phyloP scores from a whole-genome alignment of 2,329 filamentous ascomycete genomes.

The Xylaria hypoxylon region DNA sequence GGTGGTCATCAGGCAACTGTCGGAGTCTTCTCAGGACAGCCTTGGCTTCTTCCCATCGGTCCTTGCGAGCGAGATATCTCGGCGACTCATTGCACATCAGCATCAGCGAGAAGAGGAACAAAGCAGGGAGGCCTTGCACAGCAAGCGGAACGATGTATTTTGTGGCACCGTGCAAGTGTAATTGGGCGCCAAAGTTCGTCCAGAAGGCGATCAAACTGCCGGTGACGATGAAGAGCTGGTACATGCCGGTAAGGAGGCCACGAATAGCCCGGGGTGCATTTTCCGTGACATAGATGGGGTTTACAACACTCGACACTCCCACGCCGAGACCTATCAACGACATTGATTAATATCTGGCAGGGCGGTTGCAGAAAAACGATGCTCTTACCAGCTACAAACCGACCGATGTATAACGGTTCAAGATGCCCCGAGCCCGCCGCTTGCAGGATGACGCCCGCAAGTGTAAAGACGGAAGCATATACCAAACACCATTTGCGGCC shows the following conservation, averaged over 20 bases:
- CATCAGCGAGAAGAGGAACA: conserved; percentile 70
- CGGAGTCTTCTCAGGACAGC: conserved; percentile 66
- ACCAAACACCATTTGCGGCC: conserved; percentile 68
- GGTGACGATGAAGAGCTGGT: conserved; percentile 60
- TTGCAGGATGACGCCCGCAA: conserved; percentile 71
- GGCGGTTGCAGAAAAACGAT: no score
- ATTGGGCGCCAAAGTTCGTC: conserved; percentile 64
- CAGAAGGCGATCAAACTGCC: conserved; percentile 59
- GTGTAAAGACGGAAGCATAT: conserved; percentile 64
- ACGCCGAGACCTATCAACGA: conserved; percentile 54
- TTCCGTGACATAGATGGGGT: conserved; percentile 60
- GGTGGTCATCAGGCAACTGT: conserved; percentile 63
- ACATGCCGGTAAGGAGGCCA: conserved; percentile 58
- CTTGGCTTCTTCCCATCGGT: conserved; percentile 72
- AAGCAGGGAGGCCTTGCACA: conserved; percentile 71
- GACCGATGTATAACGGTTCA: conserved; percentile 70
- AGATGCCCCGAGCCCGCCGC: conserved; percentile 67
- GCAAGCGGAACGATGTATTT: conserved; percentile 70
- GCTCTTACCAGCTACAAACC: conserved; percentile 60
- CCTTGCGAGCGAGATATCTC: conserved; percentile 72
- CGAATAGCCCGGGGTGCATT: conserved; percentile 59
- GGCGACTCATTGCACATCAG: conserved; percentile 73
- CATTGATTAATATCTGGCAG: conserved; percentile 1
- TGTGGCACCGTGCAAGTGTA: conserved; percentile 50
- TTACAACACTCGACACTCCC: conserved; percentile 57